These are phyloP conservation scores for Pseudomonodictys pantanalensis DNA, from an alignment of 495 filamentous ascomycete species.

Conservation along the genomic window DNA sequence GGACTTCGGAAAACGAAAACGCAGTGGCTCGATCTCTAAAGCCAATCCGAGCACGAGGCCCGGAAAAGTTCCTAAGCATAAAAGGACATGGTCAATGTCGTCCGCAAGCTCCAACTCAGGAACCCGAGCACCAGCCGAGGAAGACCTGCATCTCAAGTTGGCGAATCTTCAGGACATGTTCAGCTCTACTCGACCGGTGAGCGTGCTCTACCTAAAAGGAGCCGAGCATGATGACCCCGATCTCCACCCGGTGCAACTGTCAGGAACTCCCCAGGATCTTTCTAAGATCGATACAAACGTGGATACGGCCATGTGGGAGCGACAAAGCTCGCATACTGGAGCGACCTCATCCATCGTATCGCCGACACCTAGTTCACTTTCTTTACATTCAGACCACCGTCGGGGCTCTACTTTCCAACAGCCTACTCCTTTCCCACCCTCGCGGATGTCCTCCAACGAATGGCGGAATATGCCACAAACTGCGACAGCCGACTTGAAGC, in stretches of 20 bases:
- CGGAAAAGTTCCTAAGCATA: conserved; percentile 82
- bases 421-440: conserved; percentile 38
- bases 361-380: conserved; percentile 40
- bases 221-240: conserved; percentile 88
- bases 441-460: conserved; percentile 43
- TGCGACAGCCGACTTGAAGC: conserved; percentile 48
- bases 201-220: conserved; percentile 78
- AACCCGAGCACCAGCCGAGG: conserved; percentile 66
- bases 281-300: conserved; percentile 54
- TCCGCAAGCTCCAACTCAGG: conserved; percentile 68
- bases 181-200: conserved; percentile 81
- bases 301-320: conserved; percentile 56
- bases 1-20: conserved; percentile 84
- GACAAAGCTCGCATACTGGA: conserved; percentile 55
- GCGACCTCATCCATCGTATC: conserved; percentile 45
- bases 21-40: conserved; percentile 55
- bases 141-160: conserved; percentile 84
- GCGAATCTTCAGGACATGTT: conserved; percentile 92
- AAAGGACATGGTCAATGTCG: conserved; percentile 94
- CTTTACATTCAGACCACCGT: conserved; percentile 35
- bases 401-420: conserved; percentile 38
- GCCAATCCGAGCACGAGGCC: conserved; percentile 54
- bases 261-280: conserved; percentile 63
- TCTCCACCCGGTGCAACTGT: conserved; percentile 72
- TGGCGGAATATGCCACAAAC: conserved; percentile 57